Conservation (phyloP, 2,329 filamentous ascomycete genomes). For the Cordyceps fumosorosea region DNA sequence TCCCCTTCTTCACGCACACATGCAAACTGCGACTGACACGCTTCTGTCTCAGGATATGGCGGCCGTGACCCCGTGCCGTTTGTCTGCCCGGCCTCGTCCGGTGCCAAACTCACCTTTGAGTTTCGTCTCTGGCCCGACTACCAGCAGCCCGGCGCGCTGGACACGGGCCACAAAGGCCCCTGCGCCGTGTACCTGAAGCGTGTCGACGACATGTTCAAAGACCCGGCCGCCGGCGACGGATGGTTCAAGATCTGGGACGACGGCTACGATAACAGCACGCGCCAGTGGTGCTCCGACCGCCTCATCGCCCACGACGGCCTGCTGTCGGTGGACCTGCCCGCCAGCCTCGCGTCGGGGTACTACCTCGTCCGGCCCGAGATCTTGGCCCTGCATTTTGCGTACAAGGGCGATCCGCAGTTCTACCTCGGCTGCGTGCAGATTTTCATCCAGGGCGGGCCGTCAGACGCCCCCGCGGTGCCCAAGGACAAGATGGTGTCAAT, state of each 20-base stretch:
- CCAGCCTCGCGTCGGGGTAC: conserved; percentile 54
- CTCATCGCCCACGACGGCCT: conserved; percentile 59
- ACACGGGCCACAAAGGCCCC: conserved; percentile 57
- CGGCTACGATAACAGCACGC: conserved; percentile 50
- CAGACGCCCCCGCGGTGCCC: conserved; percentile 42
- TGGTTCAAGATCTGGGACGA: conserved; percentile 77
- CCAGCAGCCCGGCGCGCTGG: conserved; percentile 48
- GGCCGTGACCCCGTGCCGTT: conserved; percentile 40
- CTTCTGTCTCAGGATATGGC: conserved; percentile 32
- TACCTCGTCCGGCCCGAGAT: conserved; percentile 69
- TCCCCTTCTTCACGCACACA: background rate
- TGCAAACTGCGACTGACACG: background rate
- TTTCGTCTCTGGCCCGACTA: conserved; percentile 57
- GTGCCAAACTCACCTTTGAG: conserved; percentile 57
- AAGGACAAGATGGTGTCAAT: conserved; percentile 50
- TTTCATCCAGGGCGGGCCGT: conserved; percentile 45
- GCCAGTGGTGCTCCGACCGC: conserved; percentile 64
- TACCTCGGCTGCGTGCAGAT: conserved; percentile 68
- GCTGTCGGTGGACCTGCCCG: conserved; percentile 55
- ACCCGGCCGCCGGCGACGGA: conserved; percentile 52
- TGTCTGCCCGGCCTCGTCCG: conserved; percentile 43
- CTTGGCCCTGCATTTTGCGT: conserved; percentile 59
- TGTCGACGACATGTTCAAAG: conserved; percentile 47
- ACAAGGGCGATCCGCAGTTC: conserved; percentile 59
- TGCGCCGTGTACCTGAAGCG: conserved; percentile 71